Evolutionary conservation across 2,329 filamentous ascomycete genomes (phyloP).

Genomic region (Colletotrichum lupini): DNA sequence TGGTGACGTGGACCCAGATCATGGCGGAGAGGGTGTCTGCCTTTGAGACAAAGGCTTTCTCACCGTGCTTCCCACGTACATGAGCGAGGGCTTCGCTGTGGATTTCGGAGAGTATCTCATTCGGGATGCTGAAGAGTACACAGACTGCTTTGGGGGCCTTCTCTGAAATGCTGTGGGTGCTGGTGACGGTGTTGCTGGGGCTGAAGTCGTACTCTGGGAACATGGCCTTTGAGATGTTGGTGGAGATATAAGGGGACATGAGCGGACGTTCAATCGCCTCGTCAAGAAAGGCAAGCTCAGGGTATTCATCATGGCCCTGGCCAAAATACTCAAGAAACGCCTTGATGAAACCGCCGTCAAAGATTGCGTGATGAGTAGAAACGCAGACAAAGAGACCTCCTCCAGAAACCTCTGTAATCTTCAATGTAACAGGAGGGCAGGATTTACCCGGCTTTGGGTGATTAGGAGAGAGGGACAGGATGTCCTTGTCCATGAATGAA

Average conservation of each 20-base stretch:
- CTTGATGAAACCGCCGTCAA: constrained; percentile 30
- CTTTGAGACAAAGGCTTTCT: constrained; percentile 9
- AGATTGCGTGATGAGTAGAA: constrained; percentile 52
- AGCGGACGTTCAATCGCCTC: not conserved
- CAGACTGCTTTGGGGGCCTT: not conserved
- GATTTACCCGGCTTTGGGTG: constrained; percentile 21
- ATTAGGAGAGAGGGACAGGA: constrained; percentile 18
- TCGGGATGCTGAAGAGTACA: not conserved
- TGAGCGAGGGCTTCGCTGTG: not conserved
- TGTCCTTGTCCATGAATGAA: constrained; percentile 12
- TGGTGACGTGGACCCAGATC: constrained; percentile 24
- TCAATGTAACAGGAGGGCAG: constrained; percentile 18
- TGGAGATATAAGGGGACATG: not conserved
- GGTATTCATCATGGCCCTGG: not conserved
- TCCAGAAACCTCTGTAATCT: not conserved
- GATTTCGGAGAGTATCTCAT: not conserved
- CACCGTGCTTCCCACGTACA: not conserved
- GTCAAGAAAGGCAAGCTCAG: not conserved
- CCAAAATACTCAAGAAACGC: constrained; percentile 24
- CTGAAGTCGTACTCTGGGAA: constrained; percentile 24
- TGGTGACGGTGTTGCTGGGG: not conserved
- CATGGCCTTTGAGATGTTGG: not conserved
- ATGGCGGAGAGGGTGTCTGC: constrained; percentile 9
- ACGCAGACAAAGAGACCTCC: constrained; percentile 41
- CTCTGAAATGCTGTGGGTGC: not conserved